Evolutionary conservation across 2,329 filamentous ascomycete genomes (phyloP).

Genomic region (Colletotrichum sp.): DNA sequence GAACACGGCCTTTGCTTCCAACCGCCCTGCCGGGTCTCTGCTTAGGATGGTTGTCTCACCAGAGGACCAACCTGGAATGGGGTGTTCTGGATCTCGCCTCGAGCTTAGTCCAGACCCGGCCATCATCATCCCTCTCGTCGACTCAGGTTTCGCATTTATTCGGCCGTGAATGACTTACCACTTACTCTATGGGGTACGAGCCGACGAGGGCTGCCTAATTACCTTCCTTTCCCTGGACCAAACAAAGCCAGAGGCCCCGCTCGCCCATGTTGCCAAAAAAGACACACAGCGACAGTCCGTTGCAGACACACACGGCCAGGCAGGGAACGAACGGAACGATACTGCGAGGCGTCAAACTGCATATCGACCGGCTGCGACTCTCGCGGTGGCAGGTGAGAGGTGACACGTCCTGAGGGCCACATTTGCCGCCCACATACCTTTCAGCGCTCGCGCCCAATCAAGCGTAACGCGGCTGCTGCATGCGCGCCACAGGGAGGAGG

Average conservation of each 20-base stretch:
- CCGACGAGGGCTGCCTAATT: background rate
- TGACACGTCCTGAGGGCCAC: conserved; percentile 4
- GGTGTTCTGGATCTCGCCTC: background rate
- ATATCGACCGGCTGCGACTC: conserved; percentile 4
- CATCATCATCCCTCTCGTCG: background rate
- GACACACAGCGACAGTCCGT: background rate
- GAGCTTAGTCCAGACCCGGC: conserved; percentile 1
- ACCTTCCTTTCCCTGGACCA: background rate
- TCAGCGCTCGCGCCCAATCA: background rate
- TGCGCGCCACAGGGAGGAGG: background rate
- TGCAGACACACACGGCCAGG: background rate
- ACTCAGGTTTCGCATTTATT: background rate
- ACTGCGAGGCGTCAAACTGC: background rate
- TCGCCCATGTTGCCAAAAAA: background rate
- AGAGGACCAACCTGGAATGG: background rate
- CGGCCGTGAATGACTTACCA: background rate
- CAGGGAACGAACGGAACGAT: background rate
- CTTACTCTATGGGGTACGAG: background rate
- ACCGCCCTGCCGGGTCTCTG: background rate
- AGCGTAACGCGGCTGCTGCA: background rate
- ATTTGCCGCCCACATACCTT: background rate
- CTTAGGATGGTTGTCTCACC: background rate
- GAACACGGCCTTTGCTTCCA: background rate
- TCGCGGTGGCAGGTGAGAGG: conserved; percentile 3
- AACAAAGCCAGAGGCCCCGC: background rate